Conservation (phyloP, 148 eudicot species). For the Rhododendron henanense region DNA sequence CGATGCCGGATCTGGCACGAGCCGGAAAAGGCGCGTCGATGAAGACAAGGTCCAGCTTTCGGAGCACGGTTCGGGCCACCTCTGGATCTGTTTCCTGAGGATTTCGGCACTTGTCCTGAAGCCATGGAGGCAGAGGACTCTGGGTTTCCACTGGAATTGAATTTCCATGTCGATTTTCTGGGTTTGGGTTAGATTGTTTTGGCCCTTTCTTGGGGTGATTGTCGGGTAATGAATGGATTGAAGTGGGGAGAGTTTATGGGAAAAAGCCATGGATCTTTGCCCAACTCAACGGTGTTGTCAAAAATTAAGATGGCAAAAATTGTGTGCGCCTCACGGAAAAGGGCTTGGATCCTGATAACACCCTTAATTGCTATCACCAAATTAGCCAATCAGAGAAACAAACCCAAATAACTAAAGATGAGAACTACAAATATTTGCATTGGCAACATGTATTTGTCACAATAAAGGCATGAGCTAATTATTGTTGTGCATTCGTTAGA, state of each 20-base stretch:
- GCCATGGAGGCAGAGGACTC: conserved; percentile 20
- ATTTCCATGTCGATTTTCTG: background rate
- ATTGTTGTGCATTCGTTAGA: no score
- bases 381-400: no score
- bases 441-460: no score
- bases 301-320: no score
- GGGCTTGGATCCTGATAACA: no score
- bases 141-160: conserved; percentile 10
- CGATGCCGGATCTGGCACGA: conserved; percentile 7
- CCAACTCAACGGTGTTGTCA: no score
- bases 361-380: no score
- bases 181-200: background rate
- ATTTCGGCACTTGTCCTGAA: conserved; percentile 15
- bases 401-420: no score
- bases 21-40: conserved; percentile 16
- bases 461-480: no score
- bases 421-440: no score
- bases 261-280: background rate
- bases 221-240: background rate
- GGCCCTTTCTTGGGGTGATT: background rate
- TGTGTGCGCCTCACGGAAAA: no score
- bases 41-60: conserved; percentile 16
- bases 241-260: background rate
- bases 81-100: conserved; percentile 10
- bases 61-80: conserved; percentile 16